Conservation (phyloP, 1,284 basidiomycete species). For the Puccinia polysora region DNA sequence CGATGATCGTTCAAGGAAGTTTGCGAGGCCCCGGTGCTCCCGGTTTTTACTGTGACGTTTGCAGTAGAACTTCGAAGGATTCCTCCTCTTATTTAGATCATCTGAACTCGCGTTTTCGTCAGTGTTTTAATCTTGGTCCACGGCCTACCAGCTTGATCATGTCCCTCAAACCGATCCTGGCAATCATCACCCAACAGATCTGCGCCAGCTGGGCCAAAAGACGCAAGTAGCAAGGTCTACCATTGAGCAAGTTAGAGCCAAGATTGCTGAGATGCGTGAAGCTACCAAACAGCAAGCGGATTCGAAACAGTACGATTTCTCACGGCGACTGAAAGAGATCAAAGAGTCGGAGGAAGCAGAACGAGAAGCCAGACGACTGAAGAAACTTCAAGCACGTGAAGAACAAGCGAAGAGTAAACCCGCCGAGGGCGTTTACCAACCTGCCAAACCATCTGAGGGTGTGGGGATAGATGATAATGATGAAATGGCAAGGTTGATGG, state of each 20-base stretch:
- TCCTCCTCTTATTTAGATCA: constrained; percentile 90
- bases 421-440: constrained; percentile 11
- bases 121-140: constrained; percentile 41
- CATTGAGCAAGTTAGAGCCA: constrained; percentile 79
- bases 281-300: constrained; percentile 71
- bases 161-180: background rate
- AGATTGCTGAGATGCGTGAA: constrained; percentile 80
- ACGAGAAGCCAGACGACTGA: constrained; percentile 15
- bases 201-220: constrained; percentile 85
- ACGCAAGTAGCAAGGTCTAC: constrained; percentile 86
- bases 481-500: constrained; percentile 34
- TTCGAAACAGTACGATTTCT: constrained; percentile 87
- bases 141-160: constrained; percentile 25
- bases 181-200: constrained; percentile 59
- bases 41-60: constrained; percentile 85
- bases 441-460: background rate
- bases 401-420: constrained; percentile 12
- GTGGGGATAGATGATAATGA: background rate
- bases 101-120: constrained; percentile 87
- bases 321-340: constrained; percentile 76
- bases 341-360: constrained; percentile 61
- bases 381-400: constrained; percentile 19
- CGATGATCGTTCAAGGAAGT: constrained; percentile 72
- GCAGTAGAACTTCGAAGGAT: constrained; percentile 87
- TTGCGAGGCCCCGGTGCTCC: constrained; percentile 75